These are phyloP conservation scores for Angophora floribunda DNA, from an alignment of 345 rosid genomes.

Conservation along the genomic window DNA sequence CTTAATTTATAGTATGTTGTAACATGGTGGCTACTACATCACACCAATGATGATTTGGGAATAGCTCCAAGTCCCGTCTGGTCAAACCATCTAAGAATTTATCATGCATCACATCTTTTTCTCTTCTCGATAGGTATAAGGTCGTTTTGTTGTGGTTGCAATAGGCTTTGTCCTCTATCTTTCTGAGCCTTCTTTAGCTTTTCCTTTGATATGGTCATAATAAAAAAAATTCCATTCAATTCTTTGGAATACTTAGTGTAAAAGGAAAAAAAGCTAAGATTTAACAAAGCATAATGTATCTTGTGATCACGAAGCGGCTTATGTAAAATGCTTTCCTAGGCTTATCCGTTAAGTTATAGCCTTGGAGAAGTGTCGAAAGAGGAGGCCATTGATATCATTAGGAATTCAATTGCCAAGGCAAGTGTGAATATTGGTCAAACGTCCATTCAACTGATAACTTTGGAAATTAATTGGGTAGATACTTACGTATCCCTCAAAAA, in stretches of 20 bases:
- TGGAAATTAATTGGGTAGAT: neutral
- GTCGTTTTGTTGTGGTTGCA: neutral
- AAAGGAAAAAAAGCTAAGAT: neutral
- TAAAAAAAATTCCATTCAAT: neutral
- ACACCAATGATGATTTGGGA: neutral
- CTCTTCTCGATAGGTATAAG: neutral
- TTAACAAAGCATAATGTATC: neutral
- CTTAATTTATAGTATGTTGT: neutral
- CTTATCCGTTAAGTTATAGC: neutral
- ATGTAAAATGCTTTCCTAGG: neutral
- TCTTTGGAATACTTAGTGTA: neutral
- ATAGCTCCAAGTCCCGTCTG: neutral
- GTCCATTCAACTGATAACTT: neutral
- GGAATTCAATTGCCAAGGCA: neutral
- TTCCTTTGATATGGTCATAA: neutral
- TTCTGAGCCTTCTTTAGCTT: neutral
- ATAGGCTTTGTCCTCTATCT: neutral
- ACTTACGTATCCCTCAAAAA: neutral
- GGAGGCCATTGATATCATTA: neutral
- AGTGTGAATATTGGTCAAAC: neutral
- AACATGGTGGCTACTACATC: neutral
- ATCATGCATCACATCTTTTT: neutral
- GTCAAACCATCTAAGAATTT: neutral
- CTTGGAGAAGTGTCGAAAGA: neutral
- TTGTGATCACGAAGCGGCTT: neutral